A percentile compares a stretch with the other conserved stretches of the same genome.
Conservation (phyloP, 2,329 filamentous ascomycete genomes). For the Diplodia corticola region DNA sequence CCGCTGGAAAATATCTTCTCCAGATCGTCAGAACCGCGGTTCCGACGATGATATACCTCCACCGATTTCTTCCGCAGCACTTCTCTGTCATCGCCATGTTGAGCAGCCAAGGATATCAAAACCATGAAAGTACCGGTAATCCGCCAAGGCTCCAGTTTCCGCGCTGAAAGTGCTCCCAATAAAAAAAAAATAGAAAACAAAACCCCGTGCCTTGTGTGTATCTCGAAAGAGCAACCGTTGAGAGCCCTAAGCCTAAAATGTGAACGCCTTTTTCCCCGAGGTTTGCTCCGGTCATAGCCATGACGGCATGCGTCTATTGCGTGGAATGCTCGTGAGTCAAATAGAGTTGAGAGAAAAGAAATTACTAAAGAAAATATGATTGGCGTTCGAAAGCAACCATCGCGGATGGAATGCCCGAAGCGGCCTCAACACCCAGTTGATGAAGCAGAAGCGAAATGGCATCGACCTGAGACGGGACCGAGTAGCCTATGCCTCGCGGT, state of each 20-base stretch:
- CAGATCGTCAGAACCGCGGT: neutral
- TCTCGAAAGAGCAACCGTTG: constrained; percentile 8
- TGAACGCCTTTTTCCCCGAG: constrained; percentile 21
- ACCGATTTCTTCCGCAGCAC: neutral
- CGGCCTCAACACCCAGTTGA: neutral
- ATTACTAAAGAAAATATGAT: constrained; percentile 1
- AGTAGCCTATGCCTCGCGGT: constrained; percentile 31
- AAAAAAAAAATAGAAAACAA: neutral
- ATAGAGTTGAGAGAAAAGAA: neutral
- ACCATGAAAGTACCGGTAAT: neutral
- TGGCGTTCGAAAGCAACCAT: neutral
- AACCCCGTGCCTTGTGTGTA: constrained; percentile 22
- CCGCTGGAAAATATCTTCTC: neutral
- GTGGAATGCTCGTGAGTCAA: constrained; percentile 25
- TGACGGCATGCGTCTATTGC: constrained; percentile 45
- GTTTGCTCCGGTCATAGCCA: constrained; percentile 36
- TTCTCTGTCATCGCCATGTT: neutral
- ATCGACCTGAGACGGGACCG: neutral
- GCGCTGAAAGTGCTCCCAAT: neutral
- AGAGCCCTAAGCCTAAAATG: neutral
- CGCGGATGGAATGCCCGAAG: neutral
- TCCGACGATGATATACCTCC: neutral
- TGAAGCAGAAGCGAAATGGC: neutral
- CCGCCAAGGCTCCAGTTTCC: neutral
- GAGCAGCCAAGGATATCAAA: constrained; percentile 3